Base-by-base conservation (phyloP, 495 filamentous ascomycete species). In the Amorphotheca resinae region DNA sequence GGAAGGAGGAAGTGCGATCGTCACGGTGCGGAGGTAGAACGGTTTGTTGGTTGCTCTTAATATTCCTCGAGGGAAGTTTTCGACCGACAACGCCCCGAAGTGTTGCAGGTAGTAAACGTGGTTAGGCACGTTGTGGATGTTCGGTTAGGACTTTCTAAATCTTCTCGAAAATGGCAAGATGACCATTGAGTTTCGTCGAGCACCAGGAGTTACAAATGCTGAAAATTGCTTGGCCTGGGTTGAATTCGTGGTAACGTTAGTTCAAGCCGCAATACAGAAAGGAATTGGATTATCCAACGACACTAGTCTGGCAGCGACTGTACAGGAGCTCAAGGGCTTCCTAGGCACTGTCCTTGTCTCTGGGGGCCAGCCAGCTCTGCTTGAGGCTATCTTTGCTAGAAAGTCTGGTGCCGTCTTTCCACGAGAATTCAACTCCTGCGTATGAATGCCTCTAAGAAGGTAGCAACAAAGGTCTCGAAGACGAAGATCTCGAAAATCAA, bases 121-220 rank as follows among this genome's bases (percentile, higher is more conserved):
- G n/a, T n/a, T n/a, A n/a, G n/a, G n/a, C n/a, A n/a, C n/a, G n/a
- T n/a, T n/a, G n/a, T n/a, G n/a, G n/a, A n/a, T n/a, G n/a, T 39
- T 39, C 14, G 36, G 36, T 39, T 39, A 16, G 36, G 20, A 39
- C 17, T 39, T 39, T 18, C 25, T 28, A 28, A 15, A 39, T 17
- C 36, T 39, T 21, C 36, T 39, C 18, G 36, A 39, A 7, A 21
- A 39, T 39, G 36, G 36, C 5, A 39, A 8, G 17, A 12, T 9
- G 7, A 39, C n/a, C 5, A 39, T 39, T 39, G 36, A 39, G 36
- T 39, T 39, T 39, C 36, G 36, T 39, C 36, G 36, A 25, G 36
- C 18, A 39, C 18, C 18, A 39, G 36, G n/a, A 39, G 36, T 21
- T 21, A 21, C 3, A n/a, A 21, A 39, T 39, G 9, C 18, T 25